Evolutionary conservation across 352 stramenopile species (phyloP).

Genomic region (Phytophthora constricta): DNA sequence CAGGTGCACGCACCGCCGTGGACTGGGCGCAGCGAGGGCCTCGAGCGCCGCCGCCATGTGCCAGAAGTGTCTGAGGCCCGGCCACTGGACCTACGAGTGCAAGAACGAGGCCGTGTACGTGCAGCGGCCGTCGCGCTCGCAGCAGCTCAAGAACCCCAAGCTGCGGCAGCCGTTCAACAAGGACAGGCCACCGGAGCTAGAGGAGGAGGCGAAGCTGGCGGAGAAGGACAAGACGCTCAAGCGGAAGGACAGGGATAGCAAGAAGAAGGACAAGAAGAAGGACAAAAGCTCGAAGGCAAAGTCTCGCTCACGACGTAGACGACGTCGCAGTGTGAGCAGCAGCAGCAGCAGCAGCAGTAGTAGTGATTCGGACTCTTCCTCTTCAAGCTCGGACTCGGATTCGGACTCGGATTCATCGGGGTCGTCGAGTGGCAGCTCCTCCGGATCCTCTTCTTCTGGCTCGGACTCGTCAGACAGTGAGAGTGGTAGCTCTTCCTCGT

Average conservation of each 20-base stretch:
- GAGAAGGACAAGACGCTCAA: conserved; percentile 38
- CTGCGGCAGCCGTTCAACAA: conserved; percentile 83
- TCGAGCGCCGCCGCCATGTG: conserved; percentile 57
- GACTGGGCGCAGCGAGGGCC: conserved; percentile 21
- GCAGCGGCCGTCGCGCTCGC: conserved; percentile 73
- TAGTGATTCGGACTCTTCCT: conserved; percentile 23
- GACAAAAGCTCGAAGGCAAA: conserved; percentile 16
- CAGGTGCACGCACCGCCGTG: conserved; percentile 62
- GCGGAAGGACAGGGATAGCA: conserved; percentile 34
- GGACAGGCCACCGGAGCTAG: conserved; percentile 68
- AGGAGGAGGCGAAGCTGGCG: conserved; percentile 37
- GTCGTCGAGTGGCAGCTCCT: conserved; percentile 26
- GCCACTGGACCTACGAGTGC: conserved; percentile 91
- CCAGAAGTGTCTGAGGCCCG: conserved; percentile 82
- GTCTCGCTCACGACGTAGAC: conserved; percentile 31
- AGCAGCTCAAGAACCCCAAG: conserved; percentile 84
- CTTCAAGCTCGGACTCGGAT: conserved; percentile 25
- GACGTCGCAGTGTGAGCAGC: conserved; percentile 39
- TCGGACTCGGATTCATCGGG: conserved; percentile 26
- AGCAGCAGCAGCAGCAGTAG: conserved; percentile 41
- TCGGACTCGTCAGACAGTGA: conserved; percentile 37
- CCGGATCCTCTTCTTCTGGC: conserved; percentile 20
- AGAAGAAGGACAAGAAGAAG: conserved; percentile 13
- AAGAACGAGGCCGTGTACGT: conserved; percentile 87
- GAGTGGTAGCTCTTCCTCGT: conserved; percentile 41